phyloP scores from a whole-genome alignment of 345 rosid genomes.

The Melaleuca quinquenervia region DNA sequence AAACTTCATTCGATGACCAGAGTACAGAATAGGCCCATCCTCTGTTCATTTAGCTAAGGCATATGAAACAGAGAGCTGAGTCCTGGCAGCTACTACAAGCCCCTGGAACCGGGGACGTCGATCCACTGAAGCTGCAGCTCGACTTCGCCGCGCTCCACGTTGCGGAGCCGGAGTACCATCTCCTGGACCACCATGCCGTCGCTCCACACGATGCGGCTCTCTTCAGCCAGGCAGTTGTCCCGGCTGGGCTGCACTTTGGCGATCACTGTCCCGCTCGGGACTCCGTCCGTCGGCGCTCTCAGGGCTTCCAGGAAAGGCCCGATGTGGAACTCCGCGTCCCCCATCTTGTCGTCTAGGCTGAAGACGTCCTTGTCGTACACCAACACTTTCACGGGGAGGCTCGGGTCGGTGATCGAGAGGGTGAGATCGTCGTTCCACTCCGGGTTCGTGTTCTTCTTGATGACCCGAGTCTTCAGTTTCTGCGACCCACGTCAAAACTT shows the following conservation, averaged over 20 bases:
- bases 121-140: slow-evolving; percentile 33
- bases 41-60: neutral
- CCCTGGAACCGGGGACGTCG: slow-evolving; percentile 10
- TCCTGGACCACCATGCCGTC: neutral
- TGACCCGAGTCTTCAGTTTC: slow-evolving; percentile 72
- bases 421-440: slow-evolving; percentile 82
- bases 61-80: neutral
- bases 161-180: slow-evolving; percentile 5
- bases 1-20: neutral
- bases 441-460: slow-evolving; percentile 53
- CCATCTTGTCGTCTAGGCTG: slow-evolving; percentile 7
- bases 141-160: slow-evolving; percentile 12
- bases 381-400: slow-evolving; percentile 50
- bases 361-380: slow-evolving; percentile 8
- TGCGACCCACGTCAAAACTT: slow-evolving; percentile 7
- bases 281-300: neutral
- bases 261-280: neutral
- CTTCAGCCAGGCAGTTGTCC: slow-evolving; percentile 4
- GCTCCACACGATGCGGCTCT: slow-evolving; percentile 5
- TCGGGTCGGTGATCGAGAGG: slow-evolving; percentile 54
- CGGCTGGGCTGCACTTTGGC: neutral
- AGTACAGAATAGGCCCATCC: neutral
- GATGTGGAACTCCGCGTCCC: slow-evolving; percentile 6
- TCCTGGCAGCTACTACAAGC: neutral
- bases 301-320: slow-evolving; percentile 1